Percentiles rank a stretch among this genome's conserved stretches.
These are phyloP conservation scores for Puccinia hordei DNA, from an alignment of 1,284 basidiomycete genomes.

Conservation along the genomic window DNA sequence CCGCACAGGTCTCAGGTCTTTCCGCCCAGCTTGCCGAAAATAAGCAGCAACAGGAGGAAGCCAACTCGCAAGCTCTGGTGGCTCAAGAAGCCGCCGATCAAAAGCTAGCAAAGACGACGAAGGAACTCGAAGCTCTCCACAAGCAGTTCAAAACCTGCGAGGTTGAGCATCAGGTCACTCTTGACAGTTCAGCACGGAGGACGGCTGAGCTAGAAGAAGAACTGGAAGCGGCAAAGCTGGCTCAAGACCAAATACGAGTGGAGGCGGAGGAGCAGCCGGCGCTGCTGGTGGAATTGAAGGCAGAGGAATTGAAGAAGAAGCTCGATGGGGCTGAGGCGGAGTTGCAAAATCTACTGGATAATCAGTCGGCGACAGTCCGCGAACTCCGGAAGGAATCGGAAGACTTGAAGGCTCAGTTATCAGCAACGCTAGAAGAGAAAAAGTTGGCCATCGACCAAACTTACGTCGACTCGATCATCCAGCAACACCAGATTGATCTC, in stretches of 20 bases:
- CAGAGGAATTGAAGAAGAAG: background rate
- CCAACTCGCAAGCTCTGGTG: slow-evolving; percentile 4
- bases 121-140: slow-evolving; percentile 32
- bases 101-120: background rate
- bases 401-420: slow-evolving; percentile 8
- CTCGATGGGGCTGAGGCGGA: slow-evolving; percentile 22
- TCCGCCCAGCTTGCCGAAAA: slow-evolving; percentile 25
- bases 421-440: slow-evolving; percentile 4
- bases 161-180: slow-evolving; percentile 12
- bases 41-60: slow-evolving; percentile 26
- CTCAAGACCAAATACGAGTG: background rate
- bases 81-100: slow-evolving; percentile 17
- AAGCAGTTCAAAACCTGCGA: background rate
- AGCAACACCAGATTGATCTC: slow-evolving; percentile 50
- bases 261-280: slow-evolving; percentile 6
- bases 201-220: slow-evolving; percentile 8
- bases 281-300: background rate
- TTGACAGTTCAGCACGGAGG: background rate
- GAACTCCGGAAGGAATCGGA: slow-evolving; percentile 18
- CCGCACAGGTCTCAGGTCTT: slow-evolving; percentile 18
- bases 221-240: slow-evolving; percentile 13
- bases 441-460: slow-evolving; percentile 32
- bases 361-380: background rate
- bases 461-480: slow-evolving; percentile 48
- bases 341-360: slow-evolving; percentile 9